Evolutionary conservation across 2,329 filamentous ascomycete genomes (phyloP), one percentile per base, ranked within the genome.

Genomic region (Trichoderma harzianum): DNA sequence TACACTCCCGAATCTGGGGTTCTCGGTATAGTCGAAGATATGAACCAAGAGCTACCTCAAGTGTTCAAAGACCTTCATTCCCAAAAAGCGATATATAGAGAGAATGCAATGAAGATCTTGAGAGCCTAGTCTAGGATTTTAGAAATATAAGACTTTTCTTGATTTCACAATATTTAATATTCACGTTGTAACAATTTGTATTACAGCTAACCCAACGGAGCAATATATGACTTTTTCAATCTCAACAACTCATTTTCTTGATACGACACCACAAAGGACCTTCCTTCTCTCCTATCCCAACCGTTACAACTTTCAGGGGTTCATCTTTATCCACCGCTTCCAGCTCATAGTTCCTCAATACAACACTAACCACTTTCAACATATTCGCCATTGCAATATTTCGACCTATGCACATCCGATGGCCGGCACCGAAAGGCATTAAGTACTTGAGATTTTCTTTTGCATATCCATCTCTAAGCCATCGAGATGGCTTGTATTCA

Each of bases 1-100:
- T 88, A 84, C 72, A 88, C 85, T 1, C 79, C 80, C 6, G 57
- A 60, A 60, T 24, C 51, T 16, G 51, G n/a, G 21, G 51, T 55
- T 16, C 21, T 55, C 11, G 51, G 24, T 14, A 12, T 55, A 55
- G 1, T n/a, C 12, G n/a, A 55, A 26, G 12, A 55, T 55, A 55
- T 55, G 51, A 55, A 55, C 51, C 51, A 55, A 55, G 51, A 55
- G 2, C 1, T 55, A 26, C 51, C 51, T 26, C 51, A 55, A 21
- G 51, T 55, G n/a, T 55, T 55, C 12, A 55, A 26, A 12, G 51
- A 24, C 21, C 12, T 1, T 21, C 21, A n/a, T 55, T 55, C 51
- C n/a, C 51, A 55, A 55, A 55, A 24, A 6, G 51, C 51, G 21
- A 55, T 55, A 55, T 55, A 55, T 14, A 55, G 11, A 26, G 51